Conservation (phyloP, 2,329 filamentous ascomycete genomes). For the Endoconidiophora polonica region DNA sequence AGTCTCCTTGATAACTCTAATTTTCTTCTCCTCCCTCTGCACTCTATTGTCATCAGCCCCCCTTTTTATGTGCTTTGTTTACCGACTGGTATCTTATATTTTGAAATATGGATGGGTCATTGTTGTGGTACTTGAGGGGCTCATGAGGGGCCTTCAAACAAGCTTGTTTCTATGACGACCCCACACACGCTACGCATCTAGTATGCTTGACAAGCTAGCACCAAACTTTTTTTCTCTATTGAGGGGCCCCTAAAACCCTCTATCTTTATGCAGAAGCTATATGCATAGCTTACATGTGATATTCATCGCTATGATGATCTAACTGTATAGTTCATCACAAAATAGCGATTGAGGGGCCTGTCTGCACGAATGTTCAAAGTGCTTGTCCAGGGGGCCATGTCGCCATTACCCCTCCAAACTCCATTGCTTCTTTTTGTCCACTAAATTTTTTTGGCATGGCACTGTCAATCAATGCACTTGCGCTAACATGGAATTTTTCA, state of each 20-base stretch:
- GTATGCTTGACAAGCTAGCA: not conserved
- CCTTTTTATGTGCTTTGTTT: not conserved
- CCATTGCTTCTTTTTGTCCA: not conserved
- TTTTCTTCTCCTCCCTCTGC: not conserved
- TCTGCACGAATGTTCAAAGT: not conserved
- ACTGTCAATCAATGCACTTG: not conserved
- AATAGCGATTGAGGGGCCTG: not conserved
- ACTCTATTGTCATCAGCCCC: not conserved
- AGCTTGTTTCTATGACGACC: constrained; percentile 13
- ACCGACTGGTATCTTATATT: not conserved
- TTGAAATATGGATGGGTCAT: not conserved
- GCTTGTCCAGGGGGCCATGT: constrained; percentile 6
- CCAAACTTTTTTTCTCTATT: not conserved
- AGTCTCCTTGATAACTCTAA: constrained; percentile 19
- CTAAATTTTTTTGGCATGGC: not conserved
- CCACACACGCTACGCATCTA: constrained; percentile 2
- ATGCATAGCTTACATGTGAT: constrained; percentile 1
- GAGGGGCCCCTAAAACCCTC: not conserved
- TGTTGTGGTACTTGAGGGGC: constrained; percentile 2
- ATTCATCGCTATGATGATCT: not conserved
- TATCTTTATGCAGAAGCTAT: not conserved
- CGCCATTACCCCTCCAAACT: constrained; percentile 8
- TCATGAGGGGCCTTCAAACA: constrained; percentile 9
- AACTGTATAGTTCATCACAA: not conserved
- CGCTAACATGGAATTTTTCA: constrained; percentile 16